Conservation (phyloP, 163 green algal species). For the Coccomyxa subellipsoidea region DNA sequence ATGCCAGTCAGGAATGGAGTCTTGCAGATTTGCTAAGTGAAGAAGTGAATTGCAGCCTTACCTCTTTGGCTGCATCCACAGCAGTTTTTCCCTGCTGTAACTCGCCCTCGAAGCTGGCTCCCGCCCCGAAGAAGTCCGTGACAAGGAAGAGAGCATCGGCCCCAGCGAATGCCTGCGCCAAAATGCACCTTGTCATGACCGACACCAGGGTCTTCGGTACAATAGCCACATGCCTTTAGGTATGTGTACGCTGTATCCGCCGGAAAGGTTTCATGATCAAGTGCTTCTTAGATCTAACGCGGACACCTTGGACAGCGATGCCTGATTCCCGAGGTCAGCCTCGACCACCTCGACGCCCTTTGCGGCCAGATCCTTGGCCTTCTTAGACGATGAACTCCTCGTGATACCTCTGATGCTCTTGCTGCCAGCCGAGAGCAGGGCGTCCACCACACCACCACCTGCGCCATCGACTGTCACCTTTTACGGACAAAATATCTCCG, state of each 20-base stretch:
- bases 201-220: too few relatives aligned
- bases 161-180: not conserved
- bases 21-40: too few relatives aligned
- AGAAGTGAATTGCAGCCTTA: not conserved
- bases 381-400: not conserved
- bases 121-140: not conserved
- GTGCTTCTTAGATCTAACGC: not conserved
- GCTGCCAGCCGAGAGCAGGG: not conserved
- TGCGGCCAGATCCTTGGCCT: not conserved
- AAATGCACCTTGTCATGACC: not conserved
- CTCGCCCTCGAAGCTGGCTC: not conserved
- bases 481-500: not conserved
- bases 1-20: too few relatives aligned
- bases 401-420: not conserved
- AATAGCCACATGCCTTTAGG: too few relatives aligned
- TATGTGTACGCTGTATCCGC: too few relatives aligned
- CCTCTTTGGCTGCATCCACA: conserved; percentile 4
- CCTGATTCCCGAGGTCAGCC: not conserved
- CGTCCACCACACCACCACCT: conserved; percentile 4
- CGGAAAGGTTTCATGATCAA: not conserved
- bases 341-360: conserved; percentile 1
- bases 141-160: not conserved
- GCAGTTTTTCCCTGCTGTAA: not conserved
- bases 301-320: not conserved
- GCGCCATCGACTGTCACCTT: not conserved